Evolutionary conservation across 768 basidiomycete species (phyloP).

Genomic region (Trametes gibbosa): DNA sequence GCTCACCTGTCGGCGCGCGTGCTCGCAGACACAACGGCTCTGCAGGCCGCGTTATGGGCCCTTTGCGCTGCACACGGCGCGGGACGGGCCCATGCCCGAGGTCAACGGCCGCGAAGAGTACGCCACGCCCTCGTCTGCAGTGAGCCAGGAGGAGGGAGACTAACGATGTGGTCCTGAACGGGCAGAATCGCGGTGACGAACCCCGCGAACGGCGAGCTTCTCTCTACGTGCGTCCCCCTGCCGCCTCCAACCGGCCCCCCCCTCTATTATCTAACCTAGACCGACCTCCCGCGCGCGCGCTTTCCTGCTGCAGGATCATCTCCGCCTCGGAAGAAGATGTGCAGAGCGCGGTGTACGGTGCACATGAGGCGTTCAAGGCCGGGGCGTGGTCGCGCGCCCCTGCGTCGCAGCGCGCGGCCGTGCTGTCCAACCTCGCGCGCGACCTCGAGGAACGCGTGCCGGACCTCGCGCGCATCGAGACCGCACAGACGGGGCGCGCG

Average conservation of each 20-base stretch:
- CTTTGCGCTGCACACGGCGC: conserved; percentile 20
- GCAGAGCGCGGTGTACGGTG: conserved; percentile 46
- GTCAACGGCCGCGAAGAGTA: conserved; percentile 24
- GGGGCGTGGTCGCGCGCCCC: conserved; percentile 73
- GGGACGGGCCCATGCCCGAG: conserved; percentile 14
- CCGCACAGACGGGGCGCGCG: conserved; percentile 75
- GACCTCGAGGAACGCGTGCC: conserved; percentile 55
- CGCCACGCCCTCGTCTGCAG: not conserved
- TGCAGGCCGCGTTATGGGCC: conserved; percentile 25
- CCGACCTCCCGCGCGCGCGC: not conserved
- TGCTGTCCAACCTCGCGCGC: conserved; percentile 63
- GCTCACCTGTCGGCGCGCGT: not conserved
- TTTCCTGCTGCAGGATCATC: conserved; percentile 42
- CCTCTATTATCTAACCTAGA: not conserved
- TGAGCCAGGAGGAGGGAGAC: too few species aligned
- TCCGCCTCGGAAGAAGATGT: conserved; percentile 54
- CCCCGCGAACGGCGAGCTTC: conserved; percentile 62
- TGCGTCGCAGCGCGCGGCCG: conserved; percentile 55
- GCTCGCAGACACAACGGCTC: not conserved
- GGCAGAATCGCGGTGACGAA: conserved; percentile 55
- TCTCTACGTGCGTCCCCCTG: conserved; percentile 49
- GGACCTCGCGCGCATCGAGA: conserved; percentile 63
- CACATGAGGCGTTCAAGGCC: conserved; percentile 58
- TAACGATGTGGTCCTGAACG: too few species aligned
- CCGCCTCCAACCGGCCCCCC: not conserved